Base-by-base conservation (phyloP, 495 filamentous ascomycete species). In the Wilcoxina mikolae region DNA sequence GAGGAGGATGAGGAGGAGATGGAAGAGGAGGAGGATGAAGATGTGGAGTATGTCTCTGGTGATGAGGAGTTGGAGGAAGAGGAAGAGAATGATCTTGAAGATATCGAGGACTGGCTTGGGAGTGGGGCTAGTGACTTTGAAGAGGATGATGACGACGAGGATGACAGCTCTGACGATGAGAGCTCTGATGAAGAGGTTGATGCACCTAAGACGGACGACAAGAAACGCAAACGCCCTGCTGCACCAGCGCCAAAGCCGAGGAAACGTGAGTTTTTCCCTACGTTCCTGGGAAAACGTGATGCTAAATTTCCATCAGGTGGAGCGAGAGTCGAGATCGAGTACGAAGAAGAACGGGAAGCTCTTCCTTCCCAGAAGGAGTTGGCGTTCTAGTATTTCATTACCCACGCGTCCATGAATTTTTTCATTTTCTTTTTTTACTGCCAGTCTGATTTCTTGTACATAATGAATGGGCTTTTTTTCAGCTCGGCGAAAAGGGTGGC, bases 1-100 rank as follows among this genome's bases (percentile, higher is more conserved):
- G 83, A 81, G 7, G 78, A 86, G 61, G 85, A 90, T 62, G 90
- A 87, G 3, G 87, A 94, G 57, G 80, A 82, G 23, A 81, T 86
- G 46, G 73, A 75, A 43, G 75, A 79, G 60, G 73, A 76, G 55
- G 80, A 85, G 55, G 71, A 71, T 33, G 85, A 78, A 7, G 77
- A 80, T 43, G 83, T 95, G 20, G 89, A 95, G 69, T 95, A 95
- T 63, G 84, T 96, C 33, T 78, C 74, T 59, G 83, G 63, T 10
- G 64, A 66, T 45, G 64, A 66, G 27, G 63, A 84, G 55, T 58
- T 83, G 9, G 83, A 85, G 27, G 78, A 82, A 51, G 77, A 72
- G 52, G 68, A 76, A 55, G 76, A 76, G 58, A 25, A 29, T 18
- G 51, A 24, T 25, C 60, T 85, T 41, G 82, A 78, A 56, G 83